Percentiles rank a stretch among this genome's conserved stretches.
Evolutionary conservation across 176 grass and related monocot genomes (phyloP).

Genomic region (Zizania latifolia): DNA sequence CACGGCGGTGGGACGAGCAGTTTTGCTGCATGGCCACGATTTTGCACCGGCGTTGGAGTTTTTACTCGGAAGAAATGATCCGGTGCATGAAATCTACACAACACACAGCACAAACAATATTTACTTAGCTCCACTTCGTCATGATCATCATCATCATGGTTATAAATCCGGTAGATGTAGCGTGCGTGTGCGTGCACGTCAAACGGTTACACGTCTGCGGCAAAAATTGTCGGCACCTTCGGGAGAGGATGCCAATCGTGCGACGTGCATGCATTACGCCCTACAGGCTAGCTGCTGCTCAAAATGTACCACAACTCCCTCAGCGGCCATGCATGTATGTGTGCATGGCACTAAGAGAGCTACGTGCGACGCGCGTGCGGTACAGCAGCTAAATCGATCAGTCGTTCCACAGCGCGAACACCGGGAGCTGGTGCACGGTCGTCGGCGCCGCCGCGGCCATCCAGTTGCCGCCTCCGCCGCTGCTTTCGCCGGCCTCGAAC

Average conservation of each 20-base stretch:
- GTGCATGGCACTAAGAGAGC: background rate
- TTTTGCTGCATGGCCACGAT: too few species aligned
- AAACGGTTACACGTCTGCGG: constrained; percentile 18
- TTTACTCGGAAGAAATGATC: too few species aligned
- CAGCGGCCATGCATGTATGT: too few species aligned
- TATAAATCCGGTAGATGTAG: background rate
- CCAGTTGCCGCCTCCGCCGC: constrained; percentile 24
- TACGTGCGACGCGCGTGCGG: background rate
- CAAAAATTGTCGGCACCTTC: constrained; percentile 26
- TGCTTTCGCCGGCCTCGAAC: constrained; percentile 50
- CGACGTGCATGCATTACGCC: background rate
- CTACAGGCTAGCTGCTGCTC: too few species aligned
- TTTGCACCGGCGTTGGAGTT: too few species aligned
- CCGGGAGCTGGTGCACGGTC: constrained; percentile 29
- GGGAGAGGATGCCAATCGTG: constrained; percentile 9
- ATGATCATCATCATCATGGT: background rate
- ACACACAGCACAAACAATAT: too few species aligned
- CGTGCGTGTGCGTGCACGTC: background rate
- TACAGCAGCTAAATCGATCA: background rate
- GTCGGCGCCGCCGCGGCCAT: background rate
- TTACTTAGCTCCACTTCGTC: background rate
- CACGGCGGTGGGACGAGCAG: too few species aligned
- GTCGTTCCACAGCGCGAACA: constrained; percentile 62
- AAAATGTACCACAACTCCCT: background rate
- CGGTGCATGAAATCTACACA: too few species aligned